Base-by-base conservation (phyloP, 257 asterid species). In the Apocynum venetum region DNA sequence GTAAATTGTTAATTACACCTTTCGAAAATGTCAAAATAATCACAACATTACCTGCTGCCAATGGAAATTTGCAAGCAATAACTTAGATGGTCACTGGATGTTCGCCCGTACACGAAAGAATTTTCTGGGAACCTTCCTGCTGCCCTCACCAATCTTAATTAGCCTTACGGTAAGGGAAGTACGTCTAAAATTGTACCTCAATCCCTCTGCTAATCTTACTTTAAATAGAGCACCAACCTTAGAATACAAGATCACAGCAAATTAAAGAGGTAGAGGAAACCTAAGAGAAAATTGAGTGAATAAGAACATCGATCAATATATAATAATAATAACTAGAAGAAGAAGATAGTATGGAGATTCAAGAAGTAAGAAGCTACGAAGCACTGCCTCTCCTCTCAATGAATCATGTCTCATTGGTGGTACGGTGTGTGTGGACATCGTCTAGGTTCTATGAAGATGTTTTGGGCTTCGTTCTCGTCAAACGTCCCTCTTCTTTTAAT, bases 401-500 rank as follows among this genome's bases (percentile, higher is more conserved):
- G 56, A 85, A 85, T 9, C 89, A 85, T 55, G 81, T 85, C 7
- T 85, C 89, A 12, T 55, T 82, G 69, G 63, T 85, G 25, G 86
- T 82, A 14, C 75, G 71, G 44, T 65, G 79, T 51, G 85, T 85
- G 6, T 38, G 75, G 78, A 77, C 70, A 52, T 80, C 89, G 3
- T 74, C 68, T 6, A 79, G 78, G 35, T 85, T 85, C 72, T 85
- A 85, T 47, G 83, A 83, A 61, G 80, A 83, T 57, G 83, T 83
- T 11, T n/a, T 85, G 75, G 89, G 89, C 49, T 85, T 85, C 70
- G 74, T 61, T 53, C 73, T 76, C 35, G 78, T 85, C 51, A 85
- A 85, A 73, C 86, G 89, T 47, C 89, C 89, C 61, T 72, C 86
- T 51, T 82, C 85, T 47, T 80, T 85, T 49, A 74, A 80, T 35